A percentile compares a stretch with the other conserved stretches of the same genome.
Conservation (phyloP, 768 basidiomycete species). For the Pleurotus giganteus region DNA sequence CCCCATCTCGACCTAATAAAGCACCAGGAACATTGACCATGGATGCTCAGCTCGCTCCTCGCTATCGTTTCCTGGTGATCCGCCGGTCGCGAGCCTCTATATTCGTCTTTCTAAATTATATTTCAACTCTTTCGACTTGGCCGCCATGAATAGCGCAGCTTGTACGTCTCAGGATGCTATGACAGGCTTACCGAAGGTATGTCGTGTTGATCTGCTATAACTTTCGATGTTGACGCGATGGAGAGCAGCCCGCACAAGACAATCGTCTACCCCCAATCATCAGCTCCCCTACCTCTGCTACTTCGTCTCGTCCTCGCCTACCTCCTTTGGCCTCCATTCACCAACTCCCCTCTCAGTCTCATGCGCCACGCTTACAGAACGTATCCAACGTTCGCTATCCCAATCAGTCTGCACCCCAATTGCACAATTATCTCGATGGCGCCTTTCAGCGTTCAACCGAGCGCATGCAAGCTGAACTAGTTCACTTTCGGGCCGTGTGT, state of each 20-base stretch:
- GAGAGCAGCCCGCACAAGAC: background rate
- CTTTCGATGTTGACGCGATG: background rate
- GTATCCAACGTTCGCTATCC: background rate
- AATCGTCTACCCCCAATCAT: conserved; percentile 2
- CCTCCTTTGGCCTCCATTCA: background rate
- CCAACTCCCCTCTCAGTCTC: conserved; percentile 1
- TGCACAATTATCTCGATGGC: conserved; percentile 19
- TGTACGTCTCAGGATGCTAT: background rate
- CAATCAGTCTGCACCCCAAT: background rate
- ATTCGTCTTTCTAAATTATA: background rate
- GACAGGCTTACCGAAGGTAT: background rate
- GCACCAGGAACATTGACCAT: background rate
- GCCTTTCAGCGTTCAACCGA: conserved; percentile 28
- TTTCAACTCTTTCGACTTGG: background rate
- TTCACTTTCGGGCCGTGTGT: conserved; percentile 28
- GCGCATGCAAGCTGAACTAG: conserved; percentile 27
- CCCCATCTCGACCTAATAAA: background rate
- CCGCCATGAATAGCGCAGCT: background rate
- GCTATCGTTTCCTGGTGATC: background rate
- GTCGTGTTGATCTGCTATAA: background rate
- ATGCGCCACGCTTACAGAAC: conserved; percentile 2
- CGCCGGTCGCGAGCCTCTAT: conserved; percentile 1
- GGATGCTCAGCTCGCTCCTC: conserved; percentile 1
- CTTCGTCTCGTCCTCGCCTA: background rate
- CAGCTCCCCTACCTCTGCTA: background rate